These are phyloP conservation scores for Elongisporangium undulatum DNA, from an alignment of 352 stramenopile genomes.

Conservation along the genomic window DNA sequence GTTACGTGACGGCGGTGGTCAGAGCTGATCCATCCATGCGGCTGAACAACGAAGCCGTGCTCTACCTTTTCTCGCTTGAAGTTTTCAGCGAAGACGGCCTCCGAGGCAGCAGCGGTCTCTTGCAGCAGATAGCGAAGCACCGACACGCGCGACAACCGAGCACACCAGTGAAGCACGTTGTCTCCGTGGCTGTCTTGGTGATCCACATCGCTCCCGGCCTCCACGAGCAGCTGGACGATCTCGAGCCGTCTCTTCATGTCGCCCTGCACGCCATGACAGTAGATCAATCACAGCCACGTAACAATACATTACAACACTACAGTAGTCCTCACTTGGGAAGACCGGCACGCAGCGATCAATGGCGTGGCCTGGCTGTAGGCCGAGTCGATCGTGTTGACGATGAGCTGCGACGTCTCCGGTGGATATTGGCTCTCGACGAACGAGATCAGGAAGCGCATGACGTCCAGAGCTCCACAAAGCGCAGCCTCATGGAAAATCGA, in stretches of 20 bases:
- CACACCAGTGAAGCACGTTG: constrained; percentile 67
- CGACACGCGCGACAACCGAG: constrained; percentile 37
- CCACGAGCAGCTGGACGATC: constrained; percentile 45
- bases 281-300: neutral
- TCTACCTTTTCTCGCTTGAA: constrained; percentile 50
- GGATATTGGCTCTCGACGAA: constrained; percentile 30
- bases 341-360: constrained; percentile 54
- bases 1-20: neutral
- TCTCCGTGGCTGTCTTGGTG: constrained; percentile 51
- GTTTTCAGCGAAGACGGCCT: constrained; percentile 44
- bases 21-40: neutral
- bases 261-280: constrained; percentile 15
- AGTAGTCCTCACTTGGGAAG: constrained; percentile 16
- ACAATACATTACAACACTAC: neutral
- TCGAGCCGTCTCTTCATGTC: constrained; percentile 29
- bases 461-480: constrained; percentile 24
- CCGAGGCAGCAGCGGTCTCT: constrained; percentile 44
- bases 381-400: constrained; percentile 47
- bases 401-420: constrained; percentile 17
- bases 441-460: constrained; percentile 27
- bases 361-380: constrained; percentile 43
- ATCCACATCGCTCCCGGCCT: constrained; percentile 33
- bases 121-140: constrained; percentile 56
- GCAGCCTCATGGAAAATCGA: constrained; percentile 59
- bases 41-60: neutral